A percentile compares a stretch with the other conserved stretches of the same genome.
Conservation (phyloP, 192 early-diverging fungal species). For the Spinellus fusiger region DNA sequence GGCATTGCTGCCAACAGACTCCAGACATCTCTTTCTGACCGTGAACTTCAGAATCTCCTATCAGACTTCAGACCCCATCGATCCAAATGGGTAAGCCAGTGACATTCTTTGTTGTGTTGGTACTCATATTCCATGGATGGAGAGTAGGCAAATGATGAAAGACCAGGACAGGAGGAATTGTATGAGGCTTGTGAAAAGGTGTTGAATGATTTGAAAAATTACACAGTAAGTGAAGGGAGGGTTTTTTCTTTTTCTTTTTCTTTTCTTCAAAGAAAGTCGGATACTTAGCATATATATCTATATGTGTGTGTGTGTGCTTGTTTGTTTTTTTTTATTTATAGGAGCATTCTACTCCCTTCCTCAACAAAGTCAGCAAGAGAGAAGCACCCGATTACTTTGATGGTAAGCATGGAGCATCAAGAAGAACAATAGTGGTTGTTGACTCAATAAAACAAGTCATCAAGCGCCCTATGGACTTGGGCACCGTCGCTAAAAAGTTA, state of each 20-base stretch:
- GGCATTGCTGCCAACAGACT: conserved; percentile 68
- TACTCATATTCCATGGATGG: background rate
- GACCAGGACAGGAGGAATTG: conserved; percentile 85
- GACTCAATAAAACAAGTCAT: conserved; percentile 56
- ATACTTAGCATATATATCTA: background rate
- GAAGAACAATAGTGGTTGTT: background rate
- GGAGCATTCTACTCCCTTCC: conserved; percentile 80
- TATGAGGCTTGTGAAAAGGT: conserved; percentile 85
- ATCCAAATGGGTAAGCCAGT: conserved; percentile 70
- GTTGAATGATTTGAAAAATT: conserved; percentile 73
- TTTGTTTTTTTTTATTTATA: too few relatives aligned
- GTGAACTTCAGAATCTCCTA: conserved; percentile 68
- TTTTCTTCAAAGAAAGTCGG: background rate
- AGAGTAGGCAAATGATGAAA: conserved; percentile 67
- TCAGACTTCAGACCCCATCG: conserved; percentile 72
- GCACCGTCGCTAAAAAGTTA: conserved; percentile 84
- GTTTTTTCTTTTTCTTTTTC: background rate
- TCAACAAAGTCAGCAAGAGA: conserved; percentile 79
- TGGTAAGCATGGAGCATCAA: conserved; percentile 31
- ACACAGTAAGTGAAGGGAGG: conserved; percentile 43
- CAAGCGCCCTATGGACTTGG: conserved; percentile 92
- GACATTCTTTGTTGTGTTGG: background rate
- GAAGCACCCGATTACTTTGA: conserved; percentile 93
- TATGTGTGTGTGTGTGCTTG: background rate
- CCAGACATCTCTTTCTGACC: conserved; percentile 55